These are phyloP conservation scores for Batkoa obscura DNA, from an alignment of 371 early-diverging fungal species.

Conservation along the genomic window DNA sequence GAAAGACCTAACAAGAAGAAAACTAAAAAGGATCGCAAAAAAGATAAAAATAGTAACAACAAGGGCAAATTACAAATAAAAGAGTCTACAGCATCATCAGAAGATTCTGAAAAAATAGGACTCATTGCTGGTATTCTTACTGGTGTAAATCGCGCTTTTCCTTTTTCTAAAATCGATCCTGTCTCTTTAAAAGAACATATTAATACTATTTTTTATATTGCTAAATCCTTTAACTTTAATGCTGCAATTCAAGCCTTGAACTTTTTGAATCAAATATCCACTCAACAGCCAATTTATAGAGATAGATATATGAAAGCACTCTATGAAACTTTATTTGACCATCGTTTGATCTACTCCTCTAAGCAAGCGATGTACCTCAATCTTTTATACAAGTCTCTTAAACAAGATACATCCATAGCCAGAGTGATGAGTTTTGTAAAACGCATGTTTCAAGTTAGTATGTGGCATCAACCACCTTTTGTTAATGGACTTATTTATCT, in stretches of 20 bases:
- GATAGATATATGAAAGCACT: constrained; percentile 80
- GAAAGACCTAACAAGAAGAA: constrained; percentile 3
- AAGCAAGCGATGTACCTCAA: constrained; percentile 89
- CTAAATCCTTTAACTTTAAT: constrained; percentile 72
- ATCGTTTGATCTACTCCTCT: constrained; percentile 50
- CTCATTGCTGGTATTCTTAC: constrained; percentile 85
- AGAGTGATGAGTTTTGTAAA: constrained; percentile 74
- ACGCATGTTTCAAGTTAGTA: constrained; percentile 64
- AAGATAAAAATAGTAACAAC: constrained; percentile 10
- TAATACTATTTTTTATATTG: constrained; percentile 66
- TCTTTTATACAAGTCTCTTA: constrained; percentile 66
- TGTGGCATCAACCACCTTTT: constrained; percentile 59
- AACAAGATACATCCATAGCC: constrained; percentile 41
- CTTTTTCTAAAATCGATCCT: constrained; percentile 65
- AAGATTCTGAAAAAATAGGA: constrained; percentile 48
- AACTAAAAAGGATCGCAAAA: constrained; percentile 16
- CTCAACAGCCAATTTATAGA: constrained; percentile 20
- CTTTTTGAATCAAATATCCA: constrained; percentile 62
- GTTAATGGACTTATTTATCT: constrained; percentile 68
- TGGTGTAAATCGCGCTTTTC: constrained; percentile 90
- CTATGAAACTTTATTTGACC: constrained; percentile 73
- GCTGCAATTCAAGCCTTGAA: constrained; percentile 81
- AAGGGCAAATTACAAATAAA: constrained; percentile 11
- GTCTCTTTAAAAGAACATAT: constrained; percentile 53
- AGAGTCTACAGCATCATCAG: constrained; percentile 9